These are phyloP conservation scores for Cyberlindnera saturnus DNA, from an alignment of 805 yeast species.

Conservation along the genomic window DNA sequence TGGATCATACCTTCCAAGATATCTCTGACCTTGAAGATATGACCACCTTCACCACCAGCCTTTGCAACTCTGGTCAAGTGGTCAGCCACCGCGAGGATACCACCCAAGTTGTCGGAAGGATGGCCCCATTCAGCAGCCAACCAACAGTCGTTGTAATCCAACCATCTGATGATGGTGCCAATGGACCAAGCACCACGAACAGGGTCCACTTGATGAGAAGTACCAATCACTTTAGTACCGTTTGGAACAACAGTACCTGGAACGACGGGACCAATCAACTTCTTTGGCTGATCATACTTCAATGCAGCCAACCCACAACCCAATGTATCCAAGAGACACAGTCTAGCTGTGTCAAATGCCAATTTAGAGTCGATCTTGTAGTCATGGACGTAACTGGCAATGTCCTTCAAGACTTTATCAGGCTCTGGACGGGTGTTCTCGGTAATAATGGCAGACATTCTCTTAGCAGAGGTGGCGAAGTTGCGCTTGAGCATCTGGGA, in stretches of 20 bases:
- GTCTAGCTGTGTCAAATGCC: constrained; percentile 48
- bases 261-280: constrained; percentile 49
- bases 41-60: constrained; percentile 36
- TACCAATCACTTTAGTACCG: constrained; percentile 52
- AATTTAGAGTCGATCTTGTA: constrained; percentile 37
- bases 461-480: constrained; percentile 1
- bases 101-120: constrained; percentile 57
- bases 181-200: constrained; percentile 52
- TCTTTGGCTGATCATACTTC: constrained; percentile 42
- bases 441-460: constrained; percentile 25
- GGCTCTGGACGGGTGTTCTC: constrained; percentile 48
- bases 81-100: constrained; percentile 54
- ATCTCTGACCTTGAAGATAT: constrained; percentile 40
- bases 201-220: constrained; percentile 45
- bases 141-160: constrained; percentile 62
- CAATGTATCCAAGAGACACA: constrained; percentile 49
- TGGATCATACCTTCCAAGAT: constrained; percentile 52
- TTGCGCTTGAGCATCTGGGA: background rate
- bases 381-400: constrained; percentile 44
- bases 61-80: constrained; percentile 41
- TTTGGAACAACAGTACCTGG: constrained; percentile 50
- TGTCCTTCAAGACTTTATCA: constrained; percentile 42
- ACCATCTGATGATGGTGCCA: constrained; percentile 54
- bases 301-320: constrained; percentile 59
- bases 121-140: constrained; percentile 69